A percentile compares a stretch with the other conserved stretches of the same genome.
Conservation (phyloP, 306 rosid species). For the Vicia villosa region DNA sequence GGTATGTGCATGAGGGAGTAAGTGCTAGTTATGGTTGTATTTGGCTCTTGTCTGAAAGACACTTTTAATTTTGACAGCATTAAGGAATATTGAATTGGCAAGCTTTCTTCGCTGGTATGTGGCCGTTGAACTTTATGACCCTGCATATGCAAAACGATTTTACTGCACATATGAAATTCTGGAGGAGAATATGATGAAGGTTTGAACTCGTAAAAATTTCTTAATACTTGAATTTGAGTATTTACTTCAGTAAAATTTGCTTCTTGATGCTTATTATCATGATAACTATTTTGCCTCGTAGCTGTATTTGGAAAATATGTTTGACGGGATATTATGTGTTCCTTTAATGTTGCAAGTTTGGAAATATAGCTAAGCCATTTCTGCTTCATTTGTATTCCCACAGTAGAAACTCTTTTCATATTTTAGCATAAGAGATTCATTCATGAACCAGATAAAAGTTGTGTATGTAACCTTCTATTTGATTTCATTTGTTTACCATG, state of each 20-base stretch:
- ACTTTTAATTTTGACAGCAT: constrained; percentile 64
- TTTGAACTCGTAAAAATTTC: constrained; percentile 42
- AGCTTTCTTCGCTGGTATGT: constrained; percentile 99
- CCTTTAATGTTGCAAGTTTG: constrained; percentile 6
- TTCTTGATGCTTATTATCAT: constrained; percentile 15
- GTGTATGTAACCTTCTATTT: constrained; percentile 12
- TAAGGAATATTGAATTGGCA: constrained; percentile 85
- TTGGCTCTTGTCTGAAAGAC: constrained; percentile 40
- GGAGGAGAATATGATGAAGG: constrained; percentile 99
- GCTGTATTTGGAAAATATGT: constrained; percentile 8
- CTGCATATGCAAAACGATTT: constrained; percentile 90
- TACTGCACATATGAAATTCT: constrained; percentile 84
- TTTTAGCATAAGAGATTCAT: not conserved
- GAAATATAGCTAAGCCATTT: constrained; percentile 17
- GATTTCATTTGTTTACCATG: constrained; percentile 28
- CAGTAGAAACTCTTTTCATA: constrained; percentile 4
- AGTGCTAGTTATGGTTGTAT: constrained; percentile 41
- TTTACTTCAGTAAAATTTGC: constrained; percentile 22
- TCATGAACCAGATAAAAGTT: constrained; percentile 21
- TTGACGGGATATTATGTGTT: too few species aligned
- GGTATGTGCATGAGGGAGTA: constrained; percentile 57
- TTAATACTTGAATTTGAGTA: constrained; percentile 9
- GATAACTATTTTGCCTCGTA: constrained; percentile 19
- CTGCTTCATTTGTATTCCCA: constrained; percentile 22
- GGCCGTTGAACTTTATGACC: constrained; percentile 96